Evolutionary conservation across 495 filamentous ascomycete species (phyloP), one percentile per base, ranked within the genome.

Genomic region (Bacidia gigantensis): DNA sequence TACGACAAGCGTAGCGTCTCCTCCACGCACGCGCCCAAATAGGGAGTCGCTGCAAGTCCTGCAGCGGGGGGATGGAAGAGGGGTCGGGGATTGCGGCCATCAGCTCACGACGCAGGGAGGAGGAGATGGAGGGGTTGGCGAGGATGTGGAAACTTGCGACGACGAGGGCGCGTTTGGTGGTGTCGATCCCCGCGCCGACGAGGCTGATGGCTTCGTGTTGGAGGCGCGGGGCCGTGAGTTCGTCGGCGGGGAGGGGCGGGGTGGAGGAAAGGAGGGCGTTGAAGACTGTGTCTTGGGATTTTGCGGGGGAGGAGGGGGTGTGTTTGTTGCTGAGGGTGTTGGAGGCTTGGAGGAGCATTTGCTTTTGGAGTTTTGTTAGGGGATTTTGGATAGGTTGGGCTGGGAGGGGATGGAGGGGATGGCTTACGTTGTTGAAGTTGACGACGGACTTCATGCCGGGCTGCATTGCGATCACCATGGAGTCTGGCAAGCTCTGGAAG

Each of bases 1-100:
- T 66, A 60, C 38, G 62, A 62, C 2, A 73, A 57, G 1, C 73
- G 62, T 29, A 74, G 52, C 32, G 62, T 60, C 46, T 76, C 72
- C 18, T 73, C 61, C 45, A 76, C 66, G 44, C 68, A 58, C 20
- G 65, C 72, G 11, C 60, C 55, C 1, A 76, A 58, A 45, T 69
- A 68, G 5, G 68, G 66, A 61, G 60, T 23, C 56, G 64, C 52
- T 67, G 60, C 3, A 70, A 59, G 14, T 59, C 51, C 23, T 25
- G 23, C 47, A 26, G 63, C 59, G 51, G 60, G 57, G 53, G 56
- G 57, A 51, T 57, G 62, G 50, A 18, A 11, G 51, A 44, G 17
- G 42, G 50, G 35, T 60, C 35, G 25, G 62, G 42, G 29, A 59
- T 76, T 56, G 57, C 54, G 2, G 23, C 23, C 26, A 25, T 39